Conservation (phyloP, 2,329 filamentous ascomycete genomes). For the Cercospora zeae-maydis region DNA sequence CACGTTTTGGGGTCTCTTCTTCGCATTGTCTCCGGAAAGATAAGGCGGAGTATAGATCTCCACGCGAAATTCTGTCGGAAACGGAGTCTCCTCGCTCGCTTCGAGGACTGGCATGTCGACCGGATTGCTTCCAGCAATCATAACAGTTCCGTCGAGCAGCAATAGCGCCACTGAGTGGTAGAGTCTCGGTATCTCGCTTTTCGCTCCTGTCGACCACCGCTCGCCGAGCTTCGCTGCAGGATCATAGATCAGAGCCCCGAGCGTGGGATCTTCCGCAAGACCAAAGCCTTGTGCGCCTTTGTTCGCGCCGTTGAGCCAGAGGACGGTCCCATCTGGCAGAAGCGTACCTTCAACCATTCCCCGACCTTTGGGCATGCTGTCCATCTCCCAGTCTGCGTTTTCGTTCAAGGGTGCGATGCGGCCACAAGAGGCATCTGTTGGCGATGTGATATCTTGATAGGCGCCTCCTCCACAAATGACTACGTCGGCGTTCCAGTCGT, state of each 20-base stretch:
- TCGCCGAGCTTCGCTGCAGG: conserved; percentile 48
- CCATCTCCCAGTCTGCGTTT: conserved; percentile 61
- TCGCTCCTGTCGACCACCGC: conserved; percentile 48
- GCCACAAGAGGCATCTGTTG: conserved; percentile 61
- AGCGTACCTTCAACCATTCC: conserved; percentile 58
- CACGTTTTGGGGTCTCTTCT: conserved; percentile 49
- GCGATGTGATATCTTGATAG: conserved; percentile 59
- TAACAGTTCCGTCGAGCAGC: conserved; percentile 57
- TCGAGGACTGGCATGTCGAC: conserved; percentile 55
- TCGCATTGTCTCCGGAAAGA: conserved; percentile 50
- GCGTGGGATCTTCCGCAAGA: conserved; percentile 51
- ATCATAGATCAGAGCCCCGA: conserved; percentile 57
- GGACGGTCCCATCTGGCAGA: conserved; percentile 57
- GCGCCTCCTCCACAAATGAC: conserved; percentile 64
- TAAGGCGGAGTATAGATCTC: conserved; percentile 62
- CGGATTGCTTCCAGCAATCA: conserved; percentile 59
- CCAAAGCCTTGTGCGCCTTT: conserved; percentile 59
- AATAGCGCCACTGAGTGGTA: conserved; percentile 61
- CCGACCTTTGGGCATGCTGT: conserved; percentile 57
- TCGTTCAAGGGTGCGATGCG: conserved; percentile 56
- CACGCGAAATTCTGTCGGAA: conserved; percentile 58
- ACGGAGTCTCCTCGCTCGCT: conserved; percentile 43
- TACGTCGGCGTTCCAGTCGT: conserved; percentile 55
- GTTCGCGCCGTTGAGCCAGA: conserved; percentile 59
- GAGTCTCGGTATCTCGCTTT: conserved; percentile 46